Conservation (phyloP, 2,329 filamentous ascomycete genomes). For the Ophiostoma piceae region DNA sequence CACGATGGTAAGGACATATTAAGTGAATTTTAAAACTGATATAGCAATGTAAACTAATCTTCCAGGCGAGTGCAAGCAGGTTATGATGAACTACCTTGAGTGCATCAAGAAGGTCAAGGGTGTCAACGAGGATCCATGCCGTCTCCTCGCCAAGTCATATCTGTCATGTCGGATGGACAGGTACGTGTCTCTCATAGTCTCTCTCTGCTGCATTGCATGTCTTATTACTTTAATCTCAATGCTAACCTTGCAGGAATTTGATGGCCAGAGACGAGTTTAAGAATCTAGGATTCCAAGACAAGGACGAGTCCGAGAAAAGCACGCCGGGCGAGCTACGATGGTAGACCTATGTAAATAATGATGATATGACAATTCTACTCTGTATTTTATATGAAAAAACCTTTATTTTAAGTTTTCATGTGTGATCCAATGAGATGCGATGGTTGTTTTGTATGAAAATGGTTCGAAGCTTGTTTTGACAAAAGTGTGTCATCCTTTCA, state of each 20-base stretch:
- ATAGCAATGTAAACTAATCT: background rate
- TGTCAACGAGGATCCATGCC: slow-evolving; percentile 80
- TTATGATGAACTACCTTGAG: slow-evolving; percentile 78
- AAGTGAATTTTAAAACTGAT: too few relatives aligned
- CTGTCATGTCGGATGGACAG: slow-evolving; percentile 89
- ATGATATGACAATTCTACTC: background rate
- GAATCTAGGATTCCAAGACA: slow-evolving; percentile 73
- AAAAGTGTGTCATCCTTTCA: too few relatives aligned
- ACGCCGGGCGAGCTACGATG: slow-evolving; percentile 35
- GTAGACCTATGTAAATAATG: slow-evolving; percentile 28
- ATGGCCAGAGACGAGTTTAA: slow-evolving; percentile 96
- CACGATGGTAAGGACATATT: slow-evolving; percentile 62
- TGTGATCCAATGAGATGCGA: too few relatives aligned
- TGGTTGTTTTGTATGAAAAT: too few relatives aligned
- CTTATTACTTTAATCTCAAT: slow-evolving; percentile 24
- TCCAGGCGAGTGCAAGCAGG: slow-evolving; percentile 82
- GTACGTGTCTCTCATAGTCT: slow-evolving; percentile 40
- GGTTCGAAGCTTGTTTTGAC: too few relatives aligned
- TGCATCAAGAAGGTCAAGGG: slow-evolving; percentile 83
- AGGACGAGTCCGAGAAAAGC: slow-evolving; percentile 32
- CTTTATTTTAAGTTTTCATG: too few relatives aligned
- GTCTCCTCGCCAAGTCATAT: slow-evolving; percentile 81
- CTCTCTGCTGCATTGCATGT: background rate
- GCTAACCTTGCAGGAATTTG: slow-evolving; percentile 61
- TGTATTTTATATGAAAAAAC: background rate